Evolutionary conservation across 805 yeast species (phyloP).

Genomic region (Barnettozyma californica): DNA sequence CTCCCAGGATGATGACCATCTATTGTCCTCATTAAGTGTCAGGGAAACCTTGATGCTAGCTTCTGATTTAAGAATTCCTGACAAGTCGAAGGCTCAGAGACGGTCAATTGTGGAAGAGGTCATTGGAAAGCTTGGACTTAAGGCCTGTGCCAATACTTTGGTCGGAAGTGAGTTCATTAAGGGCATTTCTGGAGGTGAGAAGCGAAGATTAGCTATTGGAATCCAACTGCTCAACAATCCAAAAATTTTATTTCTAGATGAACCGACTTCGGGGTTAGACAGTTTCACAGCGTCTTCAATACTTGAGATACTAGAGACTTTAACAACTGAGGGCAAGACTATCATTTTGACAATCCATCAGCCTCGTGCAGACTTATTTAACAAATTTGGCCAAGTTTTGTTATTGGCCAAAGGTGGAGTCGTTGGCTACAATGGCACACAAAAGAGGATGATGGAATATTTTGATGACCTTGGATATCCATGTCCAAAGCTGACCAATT

Average conservation of each 20-base stretch:
- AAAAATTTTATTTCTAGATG: constrained; percentile 69
- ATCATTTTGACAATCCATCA: constrained; percentile 80
- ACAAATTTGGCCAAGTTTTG: constrained; percentile 64
- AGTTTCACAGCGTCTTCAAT: constrained; percentile 74
- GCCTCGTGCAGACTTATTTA: constrained; percentile 69
- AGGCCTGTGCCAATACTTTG: constrained; percentile 71
- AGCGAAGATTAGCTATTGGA: constrained; percentile 78
- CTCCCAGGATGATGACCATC: constrained; percentile 74
- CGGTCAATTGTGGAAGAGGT: constrained; percentile 46
- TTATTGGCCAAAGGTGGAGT: constrained; percentile 73
- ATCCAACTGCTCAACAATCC: constrained; percentile 74
- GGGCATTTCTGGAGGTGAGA: constrained; percentile 81
- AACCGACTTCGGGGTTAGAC: constrained; percentile 88
- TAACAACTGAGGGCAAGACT: constrained; percentile 63
- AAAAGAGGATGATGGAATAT: constrained; percentile 42
- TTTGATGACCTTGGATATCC: constrained; percentile 45
- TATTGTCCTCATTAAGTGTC: constrained; percentile 69
- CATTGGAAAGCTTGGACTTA: constrained; percentile 60
- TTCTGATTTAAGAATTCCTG: constrained; percentile 60
- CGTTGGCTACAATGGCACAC: constrained; percentile 65
- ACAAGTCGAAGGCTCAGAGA: constrained; percentile 37
- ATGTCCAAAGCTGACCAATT: constrained; percentile 58
- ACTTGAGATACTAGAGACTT: constrained; percentile 49
- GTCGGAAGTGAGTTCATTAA: constrained; percentile 58
- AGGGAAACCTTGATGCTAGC: constrained; percentile 71